phyloP scores from a whole-genome alignment of 2,329 filamentous ascomycete genomes.

The Monosporascus cannonballus region DNA sequence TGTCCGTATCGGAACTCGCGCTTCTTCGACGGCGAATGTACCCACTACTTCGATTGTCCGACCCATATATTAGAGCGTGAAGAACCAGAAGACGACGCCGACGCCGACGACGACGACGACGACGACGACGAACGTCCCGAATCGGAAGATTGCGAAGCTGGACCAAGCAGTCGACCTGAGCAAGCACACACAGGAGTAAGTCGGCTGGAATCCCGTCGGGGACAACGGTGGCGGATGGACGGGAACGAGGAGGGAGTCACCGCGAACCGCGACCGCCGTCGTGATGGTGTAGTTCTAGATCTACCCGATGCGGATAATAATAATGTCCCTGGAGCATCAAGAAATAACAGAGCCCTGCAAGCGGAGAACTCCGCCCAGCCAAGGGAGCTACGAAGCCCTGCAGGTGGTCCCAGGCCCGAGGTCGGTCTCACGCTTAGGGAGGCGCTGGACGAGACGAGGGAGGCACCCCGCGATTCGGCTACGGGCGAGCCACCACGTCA shows the following conservation, averaged over 20 bases:
- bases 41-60: slow-evolving; percentile 43
- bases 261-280: background rate
- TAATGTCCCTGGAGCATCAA: background rate
- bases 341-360: background rate
- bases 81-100: too few relatives aligned
- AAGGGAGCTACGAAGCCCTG: background rate
- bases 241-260: background rate
- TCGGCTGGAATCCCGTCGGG: background rate
- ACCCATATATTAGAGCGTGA: slow-evolving; percentile 36
- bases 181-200: background rate
- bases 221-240: background rate
- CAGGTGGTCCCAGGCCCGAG: slow-evolving; percentile 1
- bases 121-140: slow-evolving; percentile 3
- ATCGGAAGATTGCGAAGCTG: slow-evolving; percentile 3
- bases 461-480: slow-evolving; percentile 1
- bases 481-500: background rate
- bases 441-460: slow-evolving; percentile 8
- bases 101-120: too few relatives aligned
- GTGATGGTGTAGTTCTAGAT: background rate
- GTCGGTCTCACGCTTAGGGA: slow-evolving; percentile 8
- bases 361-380: background rate
- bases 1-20: slow-evolving; percentile 34
- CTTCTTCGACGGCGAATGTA: slow-evolving; percentile 39
- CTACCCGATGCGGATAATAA: background rate
- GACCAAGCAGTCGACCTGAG: background rate